Evolutionary conservation across 257 asterid species (phyloP), one percentile per base, ranked within the genome.

Genomic region (Solanum paucissectum): DNA sequence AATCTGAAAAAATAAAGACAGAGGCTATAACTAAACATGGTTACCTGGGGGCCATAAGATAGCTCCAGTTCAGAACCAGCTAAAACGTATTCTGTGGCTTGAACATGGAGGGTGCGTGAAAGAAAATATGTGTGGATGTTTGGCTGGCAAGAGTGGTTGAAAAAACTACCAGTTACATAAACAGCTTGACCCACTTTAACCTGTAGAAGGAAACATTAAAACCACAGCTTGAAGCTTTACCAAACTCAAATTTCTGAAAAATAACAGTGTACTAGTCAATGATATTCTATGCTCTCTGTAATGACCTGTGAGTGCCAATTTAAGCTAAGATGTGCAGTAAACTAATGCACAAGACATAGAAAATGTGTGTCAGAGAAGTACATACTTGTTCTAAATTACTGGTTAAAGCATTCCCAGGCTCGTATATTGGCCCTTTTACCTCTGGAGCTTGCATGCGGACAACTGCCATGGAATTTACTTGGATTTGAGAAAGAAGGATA

Each of bases 121-220:
- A 92, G 91, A 90, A 95, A 97, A 93, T 95, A 95, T 27, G 96
- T 94, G 33, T 97, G 98, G 87, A 89, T 88, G 88, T 95, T 97
- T 87, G 99, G 98, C 89, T 89, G 92, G 93, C 99, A 97, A 90
- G 99, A 97, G 91, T 97, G 99, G 92, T 95, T 97, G 90, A 94
- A 97, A 87, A 95, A 90, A 91, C 99, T 95, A 82, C 98, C 99
- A 76, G 90, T 89, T 40, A 90, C 87, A 90, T 97, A 95, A 66
- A 97, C 93, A 44, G 98, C 98, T 91, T 95, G 98, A 88, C 98
- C 98, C 92, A 95, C 99, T 93, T 90, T 93, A 86, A 95, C 93
- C 99, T 97, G 91, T 58, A 87, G 68, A 87, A 88, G 52, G 85
- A 38, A 40, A 84, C 58, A 79, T 89, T 85, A 87, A 27, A 81